phyloP scores from a whole-genome alignment of 768 basidiomycete genomes.

The Lyophyllum shimeji region DNA sequence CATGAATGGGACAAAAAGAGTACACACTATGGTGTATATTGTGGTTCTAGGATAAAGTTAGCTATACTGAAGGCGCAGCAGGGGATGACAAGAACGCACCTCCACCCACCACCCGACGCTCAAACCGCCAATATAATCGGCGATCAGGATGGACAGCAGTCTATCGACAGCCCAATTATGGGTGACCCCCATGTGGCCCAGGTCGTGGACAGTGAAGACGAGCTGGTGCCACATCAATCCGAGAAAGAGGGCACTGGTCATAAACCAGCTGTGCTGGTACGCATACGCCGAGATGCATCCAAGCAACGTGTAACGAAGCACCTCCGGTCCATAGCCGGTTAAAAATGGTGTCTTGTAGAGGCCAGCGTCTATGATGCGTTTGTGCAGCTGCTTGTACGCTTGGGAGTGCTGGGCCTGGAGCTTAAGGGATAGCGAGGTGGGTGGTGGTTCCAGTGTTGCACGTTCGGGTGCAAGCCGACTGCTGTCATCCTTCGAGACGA shows the following conservation, averaged over 20 bases:
- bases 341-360: conserved; percentile 84
- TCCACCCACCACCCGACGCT: conserved; percentile 99
- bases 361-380: conserved; percentile 71
- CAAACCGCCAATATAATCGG: conserved; percentile 88
- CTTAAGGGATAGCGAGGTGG: conserved; percentile 53
- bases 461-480: conserved; percentile 34
- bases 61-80: background rate
- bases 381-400: conserved; percentile 81
- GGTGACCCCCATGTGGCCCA: conserved; percentile 93
- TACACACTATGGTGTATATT: conserved; percentile 29
- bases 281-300: conserved; percentile 56
- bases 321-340: conserved; percentile 86
- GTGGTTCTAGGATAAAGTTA: conserved; percentile 61
- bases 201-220: conserved; percentile 89
- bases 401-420: conserved; percentile 65
- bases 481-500: conserved; percentile 47
- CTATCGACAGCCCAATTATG: conserved; percentile 84
- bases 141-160: conserved; percentile 73
- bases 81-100: conserved; percentile 52
- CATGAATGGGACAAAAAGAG: background rate
- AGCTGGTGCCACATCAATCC: conserved; percentile 96
- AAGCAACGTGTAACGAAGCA: conserved; percentile 75
- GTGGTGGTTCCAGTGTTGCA: conserved; percentile 50
- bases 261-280: conserved; percentile 64
- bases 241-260: conserved; percentile 75